Base-by-base conservation (phyloP, 805 yeast species). In the Cyberlindnera sargentensis region DNA sequence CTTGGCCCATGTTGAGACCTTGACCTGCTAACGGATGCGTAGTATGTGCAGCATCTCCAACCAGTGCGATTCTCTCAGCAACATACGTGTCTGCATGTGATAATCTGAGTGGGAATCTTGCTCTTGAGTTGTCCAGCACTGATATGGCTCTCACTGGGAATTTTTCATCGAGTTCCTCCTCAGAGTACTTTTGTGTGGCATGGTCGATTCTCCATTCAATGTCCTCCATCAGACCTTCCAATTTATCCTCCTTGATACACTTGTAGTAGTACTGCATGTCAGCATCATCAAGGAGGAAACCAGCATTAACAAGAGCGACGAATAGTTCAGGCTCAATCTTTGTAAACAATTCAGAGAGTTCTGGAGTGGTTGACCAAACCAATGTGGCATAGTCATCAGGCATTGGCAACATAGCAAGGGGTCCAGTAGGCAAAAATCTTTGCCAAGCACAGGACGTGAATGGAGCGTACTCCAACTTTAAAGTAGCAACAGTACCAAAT, bases 21-120 rank as follows among this genome's bases (percentile, higher is more conserved):
- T 93, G 99, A 8, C 99, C 99, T 4, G 97, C 97, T 47, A 93
- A 71, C 3, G 99, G 99, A 61, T 93, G 98, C 2, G 96, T 87
- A 0, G 97, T 84, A 56, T 93, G 99, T 0, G 98, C 98, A 2
- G 99, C 98, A 64, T 93, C 99, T 26, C 99, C 99, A 8, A 91
- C 85, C n/a, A 93, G 67, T 0, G 97, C 98, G 29, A 91, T 74
- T 51, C 98, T 72, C 4, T 85, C 90, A 2, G 78, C 78, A 20
- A 87, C 79, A 60, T 93, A 93, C 1, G 84, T 76, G 57, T 93
- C 98, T 3, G 96, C 95, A 59, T 93, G 97, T 23, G 89, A 80
- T 67, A 91, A 64, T 52, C 82, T 81, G 51, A 93, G 69, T 24
- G 99, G 99, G 69, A 93, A 93, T 38, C 84, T 72, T 0, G 95